Conservation (phyloP, 331 rosid genomes). For the Acacia concinna region DNA sequence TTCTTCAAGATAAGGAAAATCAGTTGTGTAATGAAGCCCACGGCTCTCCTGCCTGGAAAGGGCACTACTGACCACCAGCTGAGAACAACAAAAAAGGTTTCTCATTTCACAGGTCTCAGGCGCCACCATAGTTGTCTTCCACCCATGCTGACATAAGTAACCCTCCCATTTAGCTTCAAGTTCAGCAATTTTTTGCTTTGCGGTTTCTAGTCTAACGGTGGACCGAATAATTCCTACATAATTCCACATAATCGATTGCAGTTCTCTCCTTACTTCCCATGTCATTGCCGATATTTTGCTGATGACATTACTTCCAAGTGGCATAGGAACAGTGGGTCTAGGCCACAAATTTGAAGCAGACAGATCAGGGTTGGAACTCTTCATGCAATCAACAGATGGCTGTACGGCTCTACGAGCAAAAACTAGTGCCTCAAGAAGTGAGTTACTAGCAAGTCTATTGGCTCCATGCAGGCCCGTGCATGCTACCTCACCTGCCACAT, state of each 20-base stretch:
- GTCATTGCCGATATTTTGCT: conserved; percentile 49
- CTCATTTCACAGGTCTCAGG: conserved; percentile 89
- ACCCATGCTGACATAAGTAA: conserved; percentile 59
- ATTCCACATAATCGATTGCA: conserved; percentile 80
- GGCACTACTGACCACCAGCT: conserved; percentile 85
- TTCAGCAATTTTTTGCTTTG: conserved; percentile 60
- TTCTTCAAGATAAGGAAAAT: conserved; percentile 86
- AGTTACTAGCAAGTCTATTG: conserved; percentile 93
- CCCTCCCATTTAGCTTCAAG: conserved; percentile 87
- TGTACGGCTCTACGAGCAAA: conserved; percentile 88
- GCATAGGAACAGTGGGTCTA: conserved; percentile 53
- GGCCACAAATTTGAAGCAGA: conserved; percentile 65
- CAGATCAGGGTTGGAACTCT: conserved; percentile 49
- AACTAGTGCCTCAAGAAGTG: conserved; percentile 94
- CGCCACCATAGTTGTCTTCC: conserved; percentile 78
- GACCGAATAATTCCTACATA: conserved; percentile 87
- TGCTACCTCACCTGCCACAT: conserved; percentile 95
- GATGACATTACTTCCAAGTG: conserved; percentile 42
- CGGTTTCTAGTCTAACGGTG: conserved; percentile 69
- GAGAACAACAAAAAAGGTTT: conserved; percentile 86
- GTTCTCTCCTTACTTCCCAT: conserved; percentile 55
- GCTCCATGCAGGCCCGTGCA: conserved; percentile 99
- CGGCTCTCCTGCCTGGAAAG: conserved; percentile 92
- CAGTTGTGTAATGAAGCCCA: conserved; percentile 88
- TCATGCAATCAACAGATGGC: conserved; percentile 79